phyloP scores from a whole-genome alignment of 768 basidiomycete genomes.

The Trametopsis cervina region DNA sequence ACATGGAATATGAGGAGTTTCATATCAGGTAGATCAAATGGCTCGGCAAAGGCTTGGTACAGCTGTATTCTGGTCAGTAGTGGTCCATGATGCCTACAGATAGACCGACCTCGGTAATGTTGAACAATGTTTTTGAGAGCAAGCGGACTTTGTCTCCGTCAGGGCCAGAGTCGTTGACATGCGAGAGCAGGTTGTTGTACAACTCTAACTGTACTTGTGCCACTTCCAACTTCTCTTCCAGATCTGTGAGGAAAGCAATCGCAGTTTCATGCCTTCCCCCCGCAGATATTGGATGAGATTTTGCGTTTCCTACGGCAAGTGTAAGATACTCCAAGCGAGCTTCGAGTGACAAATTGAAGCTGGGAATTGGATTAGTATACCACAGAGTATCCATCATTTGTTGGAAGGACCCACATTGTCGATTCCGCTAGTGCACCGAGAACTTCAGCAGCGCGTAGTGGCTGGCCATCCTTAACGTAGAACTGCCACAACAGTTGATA shows the following conservation, averaged over 20 bases:
- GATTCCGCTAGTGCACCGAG: constrained; percentile 81
- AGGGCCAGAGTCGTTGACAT: constrained; percentile 52
- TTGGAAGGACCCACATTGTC: constrained; percentile 48
- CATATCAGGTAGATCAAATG: constrained; percentile 76
- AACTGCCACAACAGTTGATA: constrained; percentile 94
- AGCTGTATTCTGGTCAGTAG: constrained; percentile 41
- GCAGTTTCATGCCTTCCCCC: constrained; percentile 78
- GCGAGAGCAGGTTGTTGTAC: constrained; percentile 58
- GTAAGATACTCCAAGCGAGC: constrained; percentile 87
- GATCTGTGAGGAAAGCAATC: constrained; percentile 90
- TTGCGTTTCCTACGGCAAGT: constrained; percentile 91
- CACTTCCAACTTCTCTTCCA: constrained; percentile 96
- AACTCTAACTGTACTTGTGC: constrained; percentile 96
- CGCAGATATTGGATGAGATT: constrained; percentile 82
- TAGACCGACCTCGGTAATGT: constrained; percentile 72
- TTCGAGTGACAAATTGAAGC: constrained; percentile 63
- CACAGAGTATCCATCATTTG: background rate
- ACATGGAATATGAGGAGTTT: constrained; percentile 90
- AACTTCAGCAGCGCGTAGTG: constrained; percentile 82
- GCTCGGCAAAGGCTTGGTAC: constrained; percentile 81
- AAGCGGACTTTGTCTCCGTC: constrained; percentile 55
- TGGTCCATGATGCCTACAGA: background rate
- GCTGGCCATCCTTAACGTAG: constrained; percentile 88
- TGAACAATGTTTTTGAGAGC: constrained; percentile 58
- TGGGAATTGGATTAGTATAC: constrained; percentile 20